Percentiles rank a stretch among this genome's conserved stretches.
Evolutionary conservation across 495 filamentous ascomycete genomes (phyloP).

Genomic region (Penicillium fimorum): DNA sequence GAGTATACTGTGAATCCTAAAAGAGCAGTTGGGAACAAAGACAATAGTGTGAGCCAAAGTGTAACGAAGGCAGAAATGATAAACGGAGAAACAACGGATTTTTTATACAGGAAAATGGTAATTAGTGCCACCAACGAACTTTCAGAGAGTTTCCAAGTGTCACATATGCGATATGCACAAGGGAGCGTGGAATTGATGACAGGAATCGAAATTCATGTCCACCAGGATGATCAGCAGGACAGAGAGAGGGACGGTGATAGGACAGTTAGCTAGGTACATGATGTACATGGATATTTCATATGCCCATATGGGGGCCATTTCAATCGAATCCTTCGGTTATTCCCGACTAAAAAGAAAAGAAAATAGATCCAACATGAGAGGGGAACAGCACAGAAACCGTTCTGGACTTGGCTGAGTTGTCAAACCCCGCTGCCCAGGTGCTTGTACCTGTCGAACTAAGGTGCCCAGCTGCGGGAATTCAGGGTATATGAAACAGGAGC

Average conservation of each 20-base stretch:
- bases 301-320: slow-evolving; percentile 13
- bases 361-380: slow-evolving; percentile 19
- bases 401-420: slow-evolving; percentile 11
- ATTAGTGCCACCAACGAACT: neutral
- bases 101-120: slow-evolving; percentile 19
- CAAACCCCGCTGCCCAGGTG: slow-evolving; percentile 2
- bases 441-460: slow-evolving; percentile 10
- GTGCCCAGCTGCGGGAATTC: slow-evolving; percentile 3
- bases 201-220: slow-evolving; percentile 12
- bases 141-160: slow-evolving; percentile 14
- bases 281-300: slow-evolving; percentile 1
- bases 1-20: slow-evolving; percentile 8
- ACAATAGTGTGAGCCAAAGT: slow-evolving; percentile 21
- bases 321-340: slow-evolving; percentile 18
- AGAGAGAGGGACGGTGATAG: slow-evolving; percentile 2
- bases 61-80: slow-evolving; percentile 19
- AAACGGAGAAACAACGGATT: slow-evolving; percentile 10
- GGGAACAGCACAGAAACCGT: slow-evolving; percentile 17
- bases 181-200: neutral
- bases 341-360: slow-evolving; percentile 3
- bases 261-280: neutral
- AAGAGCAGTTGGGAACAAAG: slow-evolving; percentile 15
- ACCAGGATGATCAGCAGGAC: slow-evolving; percentile 13
- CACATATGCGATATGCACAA: slow-evolving; percentile 17
- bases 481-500: slow-evolving; percentile 13